phyloP scores from a whole-genome alignment of 1,139 yeast species.

The Pichia sp. region DNA sequence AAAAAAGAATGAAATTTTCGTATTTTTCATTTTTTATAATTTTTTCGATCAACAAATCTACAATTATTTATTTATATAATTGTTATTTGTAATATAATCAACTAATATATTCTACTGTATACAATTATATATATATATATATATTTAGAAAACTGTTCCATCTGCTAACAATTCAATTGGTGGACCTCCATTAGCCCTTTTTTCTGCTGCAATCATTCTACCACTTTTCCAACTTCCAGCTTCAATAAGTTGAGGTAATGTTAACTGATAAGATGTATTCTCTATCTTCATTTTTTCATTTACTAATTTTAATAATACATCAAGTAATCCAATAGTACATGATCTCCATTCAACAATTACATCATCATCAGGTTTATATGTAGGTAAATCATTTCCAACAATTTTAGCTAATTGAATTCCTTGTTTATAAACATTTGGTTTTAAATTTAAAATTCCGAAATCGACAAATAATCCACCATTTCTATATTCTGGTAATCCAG shows the following conservation, averaged over 20 bases:
- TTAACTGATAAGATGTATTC: constrained; percentile 30
- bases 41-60: too few relatives aligned
- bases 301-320: constrained; percentile 41
- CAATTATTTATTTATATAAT: too few relatives aligned
- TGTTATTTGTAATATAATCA: too few relatives aligned
- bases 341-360: constrained; percentile 63
- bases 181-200: constrained; percentile 47
- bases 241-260: constrained; percentile 51
- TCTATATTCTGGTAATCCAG: constrained; percentile 59
- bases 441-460: constrained; percentile 41
- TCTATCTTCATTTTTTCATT: constrained; percentile 35
- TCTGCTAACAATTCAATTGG: constrained; percentile 53
- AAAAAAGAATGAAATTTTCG: too few relatives aligned
- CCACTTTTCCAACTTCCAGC: constrained; percentile 66
- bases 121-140: too few relatives aligned
- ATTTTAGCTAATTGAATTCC: constrained; percentile 33
- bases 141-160: constrained; percentile 47
- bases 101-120: too few relatives aligned
- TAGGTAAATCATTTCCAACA: constrained; percentile 35
- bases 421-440: constrained; percentile 31
- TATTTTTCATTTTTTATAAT: too few relatives aligned
- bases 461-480: constrained; percentile 57
- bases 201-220: constrained; percentile 43
- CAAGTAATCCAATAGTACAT: constrained; percentile 48
- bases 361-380: constrained; percentile 47